Evolutionary conservation across 169 alveolate species (phyloP).

Genomic region (Plasmodium falciparum): DNA sequence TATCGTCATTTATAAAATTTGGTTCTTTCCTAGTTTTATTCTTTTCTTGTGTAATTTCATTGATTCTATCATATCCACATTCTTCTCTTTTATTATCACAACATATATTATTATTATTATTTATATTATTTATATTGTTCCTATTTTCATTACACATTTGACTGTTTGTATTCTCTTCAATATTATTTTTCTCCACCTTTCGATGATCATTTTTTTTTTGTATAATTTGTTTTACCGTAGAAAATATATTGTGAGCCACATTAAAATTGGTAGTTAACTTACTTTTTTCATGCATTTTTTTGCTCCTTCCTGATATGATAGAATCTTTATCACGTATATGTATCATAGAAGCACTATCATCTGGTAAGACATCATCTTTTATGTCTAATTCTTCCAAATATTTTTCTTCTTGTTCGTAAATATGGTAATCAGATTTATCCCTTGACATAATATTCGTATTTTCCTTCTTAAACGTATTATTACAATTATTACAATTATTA

Average conservation of each 20-base stretch:
- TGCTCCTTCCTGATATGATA: constrained; percentile 3
- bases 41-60: not conserved
- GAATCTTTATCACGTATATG: constrained; percentile 38
- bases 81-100: not conserved
- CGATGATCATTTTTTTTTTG: not conserved
- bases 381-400: constrained; percentile 11
- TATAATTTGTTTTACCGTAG: constrained; percentile 28
- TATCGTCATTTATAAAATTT: constrained; percentile 11
- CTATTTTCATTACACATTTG: not conserved
- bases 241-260: constrained; percentile 28
- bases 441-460: not conserved
- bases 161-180: not conserved
- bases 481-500: not conserved
- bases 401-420: not conserved
- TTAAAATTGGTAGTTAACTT: constrained; percentile 24
- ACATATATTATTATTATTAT: not conserved
- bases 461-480: not conserved
- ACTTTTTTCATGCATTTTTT: constrained; percentile 7
- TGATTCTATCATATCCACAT: not conserved
- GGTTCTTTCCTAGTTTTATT: no score
- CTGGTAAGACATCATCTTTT: constrained; percentile 64
- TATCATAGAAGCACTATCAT: constrained; percentile 73
- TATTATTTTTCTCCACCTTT: not conserved
- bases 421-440: constrained; percentile 10
- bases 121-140: not conserved